A percentile compares a stretch with the other conserved stretches of the same genome.
Evolutionary conservation across 2,329 filamentous ascomycete species (phyloP).

Genomic region (Colletotrichum sp.): DNA sequence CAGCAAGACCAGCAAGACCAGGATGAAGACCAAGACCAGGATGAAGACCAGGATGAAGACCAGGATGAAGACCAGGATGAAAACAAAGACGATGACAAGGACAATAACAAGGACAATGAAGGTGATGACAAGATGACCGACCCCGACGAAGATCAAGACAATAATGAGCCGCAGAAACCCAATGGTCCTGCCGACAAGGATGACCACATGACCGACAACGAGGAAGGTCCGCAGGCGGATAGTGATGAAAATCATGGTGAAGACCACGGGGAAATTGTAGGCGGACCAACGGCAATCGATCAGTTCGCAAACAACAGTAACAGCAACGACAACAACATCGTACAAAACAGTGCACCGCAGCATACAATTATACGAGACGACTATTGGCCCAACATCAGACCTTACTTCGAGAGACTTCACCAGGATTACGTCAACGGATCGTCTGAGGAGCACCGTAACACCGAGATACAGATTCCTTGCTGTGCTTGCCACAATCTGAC

Average conservation of each 20-base stretch:
- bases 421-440: not conserved
- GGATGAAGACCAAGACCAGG: not conserved
- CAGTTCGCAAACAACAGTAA: not conserved
- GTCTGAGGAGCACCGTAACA: not conserved
- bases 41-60: not conserved
- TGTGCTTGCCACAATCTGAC: not conserved
- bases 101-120: not conserved
- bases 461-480: not conserved
- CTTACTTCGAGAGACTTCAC: not conserved
- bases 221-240: not conserved
- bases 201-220: not conserved
- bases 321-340: not conserved
- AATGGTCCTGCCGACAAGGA: not conserved
- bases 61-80: fast-evolving
- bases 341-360: not conserved
- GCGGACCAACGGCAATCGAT: not conserved
- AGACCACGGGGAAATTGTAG: not conserved
- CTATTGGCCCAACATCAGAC: not conserved
- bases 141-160: not conserved
- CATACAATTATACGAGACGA: not conserved
- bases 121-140: not conserved
- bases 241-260: not conserved
- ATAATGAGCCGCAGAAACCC: not conserved
- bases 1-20: not conserved
- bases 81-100: not conserved